Evolutionary conservation across 1,284 basidiomycete genomes (phyloP), one percentile per base, ranked within the genome.

Genomic region (Golubevia pallescens): DNA sequence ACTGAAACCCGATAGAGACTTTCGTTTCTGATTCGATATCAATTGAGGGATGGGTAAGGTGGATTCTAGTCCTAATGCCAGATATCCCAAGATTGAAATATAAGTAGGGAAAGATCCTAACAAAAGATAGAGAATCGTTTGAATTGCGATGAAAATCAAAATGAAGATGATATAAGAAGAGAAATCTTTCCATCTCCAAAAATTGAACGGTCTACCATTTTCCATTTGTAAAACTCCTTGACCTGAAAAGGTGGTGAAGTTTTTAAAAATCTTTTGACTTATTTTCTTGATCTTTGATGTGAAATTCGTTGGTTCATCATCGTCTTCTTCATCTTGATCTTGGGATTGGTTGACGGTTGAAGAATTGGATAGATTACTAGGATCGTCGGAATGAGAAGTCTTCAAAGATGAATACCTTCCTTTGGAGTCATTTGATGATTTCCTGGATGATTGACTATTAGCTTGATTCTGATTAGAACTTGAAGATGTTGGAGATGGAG

Each of bases 31-130:
- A 69, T 89, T 89, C 38, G 86, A 77, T 60, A 89, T 78, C 42
- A 88, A 86, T 72, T 89, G 88, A 1, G 88, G 88, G 58, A 89
- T 86, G 0, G 88, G 88, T 0, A 89, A 81, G 0, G 88, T 89
- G 0, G 87, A 87, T 76, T 89, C 88, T 28, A 89, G 85, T 0
- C 87, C 87, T 3, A 89, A 80, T 0, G 88, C 88, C 20, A 88
- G 62, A 67, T 88, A 87, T 3, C 88, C 88, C 6, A 89, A 86
- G 24, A 86, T 76, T 34, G 65, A 60, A 20, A 86, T 71, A 63
- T 75, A 84, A 51, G 63, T 71, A 20, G 66, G 34, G 10, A 77
- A 71, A 6, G 54, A 42, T 58, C 78, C 75, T 3, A 86, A 67
- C 7, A 75, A 19, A 48, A 86, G 59, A 65, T 78, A 80, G 32